Base-by-base conservation (phyloP, 495 filamentous ascomycete genomes). In the Neurospora sp. region DNA sequence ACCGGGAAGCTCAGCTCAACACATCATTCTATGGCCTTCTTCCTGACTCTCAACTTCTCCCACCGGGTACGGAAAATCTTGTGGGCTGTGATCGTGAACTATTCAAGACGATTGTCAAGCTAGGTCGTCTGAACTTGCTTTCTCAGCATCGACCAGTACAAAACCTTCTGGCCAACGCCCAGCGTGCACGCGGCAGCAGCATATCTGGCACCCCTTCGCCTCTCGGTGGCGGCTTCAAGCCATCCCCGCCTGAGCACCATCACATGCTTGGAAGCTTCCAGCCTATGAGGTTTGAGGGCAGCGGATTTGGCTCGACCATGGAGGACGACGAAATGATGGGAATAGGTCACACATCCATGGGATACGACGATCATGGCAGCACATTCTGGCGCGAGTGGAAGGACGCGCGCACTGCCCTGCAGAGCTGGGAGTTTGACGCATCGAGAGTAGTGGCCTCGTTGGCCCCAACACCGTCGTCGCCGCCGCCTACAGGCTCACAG, bases 371-470 rank as follows among this genome's bases (percentile, higher is more conserved):
- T 71, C 81, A 84, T 40, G 86, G 88, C 69, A 81, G 88, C 48
- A 86, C 80, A 35, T 97, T 97, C 82, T 96, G 93, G 93, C 82
- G 84, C 37, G 94, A 97, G 81, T 97, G 94, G 94, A 89, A 89
- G 77, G 89, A 92, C 31, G 87, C 93, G 17, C 92, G 91, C 69
- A 86, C 88, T 69, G 86, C 88, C 35, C 89, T 97, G n/a, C 89
- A 93, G 78, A 88, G 87, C 76, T 96, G 93, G 93, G 86, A 92
- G 77, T 90, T 94, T 73, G 88, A 91, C 74, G 79, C 88, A 17
- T 77, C 82, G 22, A 80, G 83, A 38, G 78, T 86, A 37, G 79
- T 79, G 8, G 68, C 77, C n/a, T 71, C 77, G 38, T 59, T 74
- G 42, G 73, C 68, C 48, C 70, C 74, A 37, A 69, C 73, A 22